phyloP scores from a whole-genome alignment of 1,284 basidiomycete species.

The Pulveroboletus sp. region DNA sequence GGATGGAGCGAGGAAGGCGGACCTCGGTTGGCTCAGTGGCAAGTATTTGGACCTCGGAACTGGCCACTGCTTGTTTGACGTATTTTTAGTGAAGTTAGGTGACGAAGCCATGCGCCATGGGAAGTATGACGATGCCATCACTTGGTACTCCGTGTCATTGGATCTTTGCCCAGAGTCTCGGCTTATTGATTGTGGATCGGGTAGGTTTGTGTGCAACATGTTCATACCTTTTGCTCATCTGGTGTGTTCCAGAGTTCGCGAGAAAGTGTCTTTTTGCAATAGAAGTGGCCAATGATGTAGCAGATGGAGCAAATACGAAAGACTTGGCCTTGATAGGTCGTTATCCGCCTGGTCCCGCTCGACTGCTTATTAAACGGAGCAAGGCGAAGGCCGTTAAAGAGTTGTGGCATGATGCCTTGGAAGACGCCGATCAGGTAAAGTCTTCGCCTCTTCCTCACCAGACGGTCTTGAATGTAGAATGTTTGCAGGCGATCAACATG shows the following conservation, averaged over 20 bases:
- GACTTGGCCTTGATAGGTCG: background rate
- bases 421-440: slow-evolving; percentile 8
- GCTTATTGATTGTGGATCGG: background rate
- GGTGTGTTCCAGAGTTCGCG: background rate
- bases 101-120: background rate
- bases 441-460: background rate
- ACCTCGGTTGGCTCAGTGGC: slow-evolving; percentile 1
- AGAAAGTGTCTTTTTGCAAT: background rate
- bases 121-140: background rate
- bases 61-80: background rate
- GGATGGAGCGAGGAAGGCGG: background rate
- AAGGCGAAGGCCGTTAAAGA: background rate
- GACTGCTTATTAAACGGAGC: slow-evolving; percentile 8
- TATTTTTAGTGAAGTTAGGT: background rate
- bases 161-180: background rate
- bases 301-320: background rate
- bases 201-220: background rate
- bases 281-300: background rate
- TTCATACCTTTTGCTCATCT: background rate
- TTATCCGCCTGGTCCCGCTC: background rate
- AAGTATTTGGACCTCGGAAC: background rate
- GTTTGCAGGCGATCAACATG: slow-evolving; percentile 2
- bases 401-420: background rate
- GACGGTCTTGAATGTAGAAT: background rate
- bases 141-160: slow-evolving; percentile 1